Evolutionary conservation across 495 filamentous ascomycete genomes (phyloP).

Genomic region (Apiosordaria backusii): DNA sequence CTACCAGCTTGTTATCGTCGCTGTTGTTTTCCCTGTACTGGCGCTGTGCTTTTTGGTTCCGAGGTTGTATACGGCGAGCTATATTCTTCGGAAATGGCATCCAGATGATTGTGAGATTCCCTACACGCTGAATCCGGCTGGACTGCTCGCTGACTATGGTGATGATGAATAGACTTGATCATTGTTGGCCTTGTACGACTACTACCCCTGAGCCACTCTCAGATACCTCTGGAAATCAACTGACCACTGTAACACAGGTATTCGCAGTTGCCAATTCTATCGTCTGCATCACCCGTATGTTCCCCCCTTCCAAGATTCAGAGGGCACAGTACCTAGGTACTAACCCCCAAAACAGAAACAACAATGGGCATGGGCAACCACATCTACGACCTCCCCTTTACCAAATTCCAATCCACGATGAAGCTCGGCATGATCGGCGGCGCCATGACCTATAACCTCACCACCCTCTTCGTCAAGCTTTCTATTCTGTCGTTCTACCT

Average conservation of each 20-base stretch:
- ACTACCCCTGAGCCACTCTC: background rate
- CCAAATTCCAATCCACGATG: conserved; percentile 4
- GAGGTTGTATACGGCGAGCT: conserved; percentile 23
- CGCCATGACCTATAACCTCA: conserved; percentile 24
- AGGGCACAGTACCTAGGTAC: background rate
- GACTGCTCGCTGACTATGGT: conserved; percentile 3
- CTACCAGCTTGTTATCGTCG: conserved; percentile 18
- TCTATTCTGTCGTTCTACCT: conserved; percentile 34
- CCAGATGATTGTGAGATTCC: conserved; percentile 27
- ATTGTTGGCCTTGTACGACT: conserved; percentile 4
- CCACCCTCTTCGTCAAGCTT: conserved; percentile 32
- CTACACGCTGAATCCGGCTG: background rate
- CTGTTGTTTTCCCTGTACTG: conserved; percentile 22
- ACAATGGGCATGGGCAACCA: conserved; percentile 11
- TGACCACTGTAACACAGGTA: background rate
- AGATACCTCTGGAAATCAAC: background rate
- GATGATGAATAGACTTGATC: conserved; percentile 9
- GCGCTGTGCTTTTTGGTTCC: conserved; percentile 21
- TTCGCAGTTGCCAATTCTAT: conserved; percentile 10
- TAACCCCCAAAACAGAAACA: conserved; percentile 1
- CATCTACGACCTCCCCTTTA: conserved; percentile 6
- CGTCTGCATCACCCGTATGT: conserved; percentile 12
- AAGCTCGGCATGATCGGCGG: conserved; percentile 26
- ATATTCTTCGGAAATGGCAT: conserved; percentile 26
- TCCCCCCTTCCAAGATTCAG: background rate